These are phyloP conservation scores for Tylopilus sp. DNA, from an alignment of 1,284 basidiomycete species.

Conservation along the genomic window DNA sequence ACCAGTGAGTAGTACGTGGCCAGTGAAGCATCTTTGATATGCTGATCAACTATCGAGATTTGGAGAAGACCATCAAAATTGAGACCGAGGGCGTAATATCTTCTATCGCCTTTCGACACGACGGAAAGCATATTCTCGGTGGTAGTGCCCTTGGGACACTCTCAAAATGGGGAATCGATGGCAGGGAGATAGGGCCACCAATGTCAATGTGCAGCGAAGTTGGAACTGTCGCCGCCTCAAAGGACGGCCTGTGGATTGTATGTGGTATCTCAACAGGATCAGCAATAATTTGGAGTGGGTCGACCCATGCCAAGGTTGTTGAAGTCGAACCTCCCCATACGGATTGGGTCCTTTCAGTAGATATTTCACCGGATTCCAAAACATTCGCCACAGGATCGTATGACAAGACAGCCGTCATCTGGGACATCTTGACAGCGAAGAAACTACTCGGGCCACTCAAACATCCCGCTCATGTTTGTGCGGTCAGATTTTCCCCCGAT, in stretches of 20 bases:
- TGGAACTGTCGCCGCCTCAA: slow-evolving; percentile 5
- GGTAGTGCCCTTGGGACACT: slow-evolving; percentile 13
- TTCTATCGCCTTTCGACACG: slow-evolving; percentile 7
- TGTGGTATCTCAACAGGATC: slow-evolving; percentile 15
- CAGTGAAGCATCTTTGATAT: neutral
- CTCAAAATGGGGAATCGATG: slow-evolving; percentile 10
- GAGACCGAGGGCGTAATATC: slow-evolving; percentile 13
- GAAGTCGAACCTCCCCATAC: slow-evolving; percentile 8
- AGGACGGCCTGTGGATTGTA: slow-evolving; percentile 9
- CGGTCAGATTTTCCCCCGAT: slow-evolving; percentile 11
- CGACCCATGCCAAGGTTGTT: slow-evolving; percentile 2
- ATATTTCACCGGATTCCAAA: slow-evolving; percentile 15
- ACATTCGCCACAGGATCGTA: slow-evolving; percentile 16
- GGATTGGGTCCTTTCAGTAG: slow-evolving; percentile 17
- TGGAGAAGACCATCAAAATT: slow-evolving; percentile 1
- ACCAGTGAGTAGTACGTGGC: slow-evolving; percentile 6
- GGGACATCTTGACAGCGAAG: slow-evolving; percentile 1
- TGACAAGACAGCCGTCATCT: slow-evolving; percentile 10
- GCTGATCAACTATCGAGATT: neutral
- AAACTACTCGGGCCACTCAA: slow-evolving; percentile 5
- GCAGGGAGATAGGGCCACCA: slow-evolving; percentile 7
- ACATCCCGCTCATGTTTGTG: slow-evolving; percentile 12
- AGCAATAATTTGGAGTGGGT: slow-evolving; percentile 10
- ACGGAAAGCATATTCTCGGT: slow-evolving; percentile 9
- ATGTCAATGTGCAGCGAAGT: slow-evolving; percentile 11